Evolutionary conservation across 2,329 filamentous ascomycete species (phyloP).

Genomic region (Talaromyces verruculosus): DNA sequence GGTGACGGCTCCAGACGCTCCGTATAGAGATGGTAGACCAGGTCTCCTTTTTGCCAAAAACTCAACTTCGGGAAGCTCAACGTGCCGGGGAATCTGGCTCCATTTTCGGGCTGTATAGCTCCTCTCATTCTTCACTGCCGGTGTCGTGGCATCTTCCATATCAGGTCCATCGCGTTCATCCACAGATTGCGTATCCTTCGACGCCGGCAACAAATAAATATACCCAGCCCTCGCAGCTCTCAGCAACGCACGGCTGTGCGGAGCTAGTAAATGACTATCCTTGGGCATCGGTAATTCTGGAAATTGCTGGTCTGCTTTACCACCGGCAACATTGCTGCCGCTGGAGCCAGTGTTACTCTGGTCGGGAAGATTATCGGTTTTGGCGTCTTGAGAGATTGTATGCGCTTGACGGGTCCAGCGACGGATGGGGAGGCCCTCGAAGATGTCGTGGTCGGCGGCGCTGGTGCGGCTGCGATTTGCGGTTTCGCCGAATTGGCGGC

Average conservation of each 20-base stretch:
- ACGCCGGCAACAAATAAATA: conserved; percentile 66
- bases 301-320: conserved; percentile 40
- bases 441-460: conserved; percentile 64
- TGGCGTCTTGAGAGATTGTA: conserved; percentile 64
- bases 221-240: conserved; percentile 75
- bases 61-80: conserved; percentile 60
- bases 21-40: conserved; percentile 57
- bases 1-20: conserved; percentile 33
- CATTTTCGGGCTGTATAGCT: conserved; percentile 61
- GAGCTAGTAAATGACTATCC: conserved; percentile 73
- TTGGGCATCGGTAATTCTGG: conserved; percentile 85
- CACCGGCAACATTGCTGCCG: conserved; percentile 21
- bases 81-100: conserved; percentile 56
- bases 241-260: conserved; percentile 78
- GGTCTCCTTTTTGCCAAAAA: conserved; percentile 63
- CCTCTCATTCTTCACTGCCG: conserved; percentile 38
- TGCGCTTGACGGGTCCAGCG: conserved; percentile 80
- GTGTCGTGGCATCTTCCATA: conserved; percentile 36
- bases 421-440: conserved; percentile 77
- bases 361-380: conserved; percentile 57
- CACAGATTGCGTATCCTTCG: conserved; percentile 23
- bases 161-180: conserved; percentile 42
- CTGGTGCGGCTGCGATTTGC: conserved; percentile 42
- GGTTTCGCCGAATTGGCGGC: conserved; percentile 57
- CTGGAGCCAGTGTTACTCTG: conserved; percentile 27